Evolutionary conservation across 768 basidiomycete genomes (phyloP).

Genomic region (Calocybe indica): DNA sequence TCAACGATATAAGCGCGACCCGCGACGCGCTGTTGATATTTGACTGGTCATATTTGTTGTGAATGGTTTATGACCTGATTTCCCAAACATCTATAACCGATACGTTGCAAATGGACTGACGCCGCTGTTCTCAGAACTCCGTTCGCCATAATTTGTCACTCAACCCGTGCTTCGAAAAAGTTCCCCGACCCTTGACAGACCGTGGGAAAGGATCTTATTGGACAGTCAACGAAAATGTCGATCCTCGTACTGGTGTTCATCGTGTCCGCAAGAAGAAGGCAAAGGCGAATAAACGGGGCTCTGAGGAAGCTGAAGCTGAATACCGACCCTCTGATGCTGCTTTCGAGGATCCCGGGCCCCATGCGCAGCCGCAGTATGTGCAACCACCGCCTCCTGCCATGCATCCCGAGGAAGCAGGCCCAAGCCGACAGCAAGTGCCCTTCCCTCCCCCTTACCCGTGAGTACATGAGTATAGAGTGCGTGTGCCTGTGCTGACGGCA

Average conservation of each 20-base stretch:
- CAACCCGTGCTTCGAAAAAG: constrained; percentile 89
- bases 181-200: constrained; percentile 86
- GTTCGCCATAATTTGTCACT: constrained; percentile 87
- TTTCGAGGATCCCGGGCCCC: constrained; percentile 43
- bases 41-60: constrained; percentile 61
- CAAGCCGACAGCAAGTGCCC: constrained; percentile 49
- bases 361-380: constrained; percentile 41
- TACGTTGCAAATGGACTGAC: constrained; percentile 18
- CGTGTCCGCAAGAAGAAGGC: constrained; percentile 84
- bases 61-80: constrained; percentile 29
- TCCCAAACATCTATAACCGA: constrained; percentile 20
- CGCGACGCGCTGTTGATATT: constrained; percentile 59
- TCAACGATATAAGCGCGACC: constrained; percentile 13
- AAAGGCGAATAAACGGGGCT: constrained; percentile 48
- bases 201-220: constrained; percentile 90
- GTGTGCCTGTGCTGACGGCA: constrained; percentile 8
- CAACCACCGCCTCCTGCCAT: constrained; percentile 35
- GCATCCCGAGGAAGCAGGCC: constrained; percentile 53
- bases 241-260: constrained; percentile 85
- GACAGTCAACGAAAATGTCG: constrained; percentile 88
- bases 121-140: constrained; percentile 55
- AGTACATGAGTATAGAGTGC: constrained; percentile 17
- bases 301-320: constrained; percentile 60
- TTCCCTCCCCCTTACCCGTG: constrained; percentile 62
- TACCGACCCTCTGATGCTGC: constrained; percentile 46